Evolutionary conservation across 441 rosid genomes (phyloP).

Genomic region (Populus tomentosa): DNA sequence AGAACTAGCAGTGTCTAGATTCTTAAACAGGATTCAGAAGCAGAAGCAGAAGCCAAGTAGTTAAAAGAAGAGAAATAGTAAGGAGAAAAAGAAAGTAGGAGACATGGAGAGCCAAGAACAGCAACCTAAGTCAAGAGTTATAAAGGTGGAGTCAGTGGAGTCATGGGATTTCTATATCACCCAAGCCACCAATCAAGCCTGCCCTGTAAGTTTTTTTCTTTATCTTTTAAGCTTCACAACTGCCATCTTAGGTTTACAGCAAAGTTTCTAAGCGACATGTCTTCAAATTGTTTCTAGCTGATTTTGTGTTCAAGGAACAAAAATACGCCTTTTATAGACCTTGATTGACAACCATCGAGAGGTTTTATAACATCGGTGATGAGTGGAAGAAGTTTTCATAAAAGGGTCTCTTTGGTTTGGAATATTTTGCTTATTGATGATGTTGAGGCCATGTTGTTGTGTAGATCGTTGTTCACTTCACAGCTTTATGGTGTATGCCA

Average conservation of each 20-base stretch:
- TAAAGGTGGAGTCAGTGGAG: slow-evolving; percentile 51
- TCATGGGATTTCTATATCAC: slow-evolving; percentile 60
- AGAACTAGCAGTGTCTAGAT: neutral
- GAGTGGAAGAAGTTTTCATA: neutral
- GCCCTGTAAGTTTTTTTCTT: slow-evolving; percentile 39
- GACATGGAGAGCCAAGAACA: slow-evolving; percentile 50
- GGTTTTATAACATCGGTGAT: neutral
- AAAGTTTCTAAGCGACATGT: neutral
- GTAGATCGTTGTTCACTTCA: slow-evolving; percentile 76
- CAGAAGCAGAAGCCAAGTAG: neutral
- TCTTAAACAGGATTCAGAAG: neutral
- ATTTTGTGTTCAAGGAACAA: neutral
- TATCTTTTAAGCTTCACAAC: neutral
- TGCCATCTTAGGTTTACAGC: neutral
- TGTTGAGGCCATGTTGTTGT: slow-evolving; percentile 12
- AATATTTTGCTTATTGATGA: neutral
- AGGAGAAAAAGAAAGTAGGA: neutral
- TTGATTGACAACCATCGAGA: neutral
- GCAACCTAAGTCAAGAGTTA: slow-evolving; percentile 47
- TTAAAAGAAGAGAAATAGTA: neutral
- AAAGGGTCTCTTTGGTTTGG: neutral
- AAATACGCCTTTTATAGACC: neutral
- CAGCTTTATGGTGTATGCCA: slow-evolving; percentile 92
- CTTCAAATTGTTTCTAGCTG: neutral
- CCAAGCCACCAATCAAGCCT: slow-evolving; percentile 54